Evolutionary conservation across 2,329 filamentous ascomycete genomes (phyloP), one percentile per base, ranked within the genome.

Genomic region (Apiospora phragmitis): DNA sequence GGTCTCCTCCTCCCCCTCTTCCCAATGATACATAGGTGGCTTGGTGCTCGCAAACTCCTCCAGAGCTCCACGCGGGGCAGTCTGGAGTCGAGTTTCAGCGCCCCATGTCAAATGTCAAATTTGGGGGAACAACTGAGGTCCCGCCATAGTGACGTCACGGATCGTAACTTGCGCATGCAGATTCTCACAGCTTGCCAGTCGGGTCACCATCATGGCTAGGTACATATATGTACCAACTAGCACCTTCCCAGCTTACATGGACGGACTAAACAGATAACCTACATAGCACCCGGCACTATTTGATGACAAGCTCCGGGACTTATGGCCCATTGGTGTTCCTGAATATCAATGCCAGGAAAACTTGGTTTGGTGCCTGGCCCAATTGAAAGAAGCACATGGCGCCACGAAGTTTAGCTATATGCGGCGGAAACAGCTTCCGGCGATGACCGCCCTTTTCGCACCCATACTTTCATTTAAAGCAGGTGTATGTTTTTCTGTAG

Each of bases 1-100:
- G 9, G 32, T 35, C 51, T n/a, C 16, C 51, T 62, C 32, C 55
- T n/a, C 55, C 49, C 38, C 49, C 24, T 51, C 45, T 35, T 59
- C 29, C 29, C 51, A 35, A 21, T 16, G 21, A 12, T 29, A 24
- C 29, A 32, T 12, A 41, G 38, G 38, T 59, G 51, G 51, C 26
- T 59, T 32, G 14, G 9, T 29, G 14, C 14, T 55, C 49, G 49
- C 49, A 55, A 18, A 32, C 18, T 38, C 32, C 55, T 62, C 55
- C 55, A 38, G 55, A 38, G 55, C 55, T 62, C 55, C 55, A 62
- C 55, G 55, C 55, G 55, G 55, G 55, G 55, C 55, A 62, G 55
- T 38, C 55, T 62, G 55, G 55, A 62, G 55, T 62, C 55, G 55
- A 38, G 55, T 62, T 62, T 62, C 55, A 38, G 21, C 32, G 32